These are phyloP conservation scores for Teunomyces pallodes DNA, from an alignment of 805 yeast genomes.

Conservation along the genomic window DNA sequence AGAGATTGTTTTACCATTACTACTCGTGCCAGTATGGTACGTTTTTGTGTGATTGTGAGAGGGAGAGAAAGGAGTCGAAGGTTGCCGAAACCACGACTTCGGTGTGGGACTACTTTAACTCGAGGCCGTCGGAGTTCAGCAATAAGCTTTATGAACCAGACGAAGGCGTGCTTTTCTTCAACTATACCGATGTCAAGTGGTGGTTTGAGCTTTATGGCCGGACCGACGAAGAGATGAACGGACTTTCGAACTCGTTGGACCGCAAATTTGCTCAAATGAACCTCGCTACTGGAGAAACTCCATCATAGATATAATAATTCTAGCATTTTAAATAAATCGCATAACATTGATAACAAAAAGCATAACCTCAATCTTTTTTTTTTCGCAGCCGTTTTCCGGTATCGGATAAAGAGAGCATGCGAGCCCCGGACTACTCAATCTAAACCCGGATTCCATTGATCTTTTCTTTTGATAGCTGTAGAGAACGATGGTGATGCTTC, in stretches of 20 bases:
- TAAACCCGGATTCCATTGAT: neutral
- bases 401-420: slow-evolving; percentile 4
- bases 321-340: neutral
- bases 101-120: slow-evolving; percentile 91
- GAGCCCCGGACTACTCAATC: slow-evolving; percentile 2
- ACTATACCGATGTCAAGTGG: slow-evolving; percentile 67
- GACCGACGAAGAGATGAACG: slow-evolving; percentile 54
- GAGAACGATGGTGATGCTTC: neutral
- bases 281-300: slow-evolving; percentile 5
- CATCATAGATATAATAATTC: neutral
- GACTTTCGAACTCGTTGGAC: slow-evolving; percentile 38
- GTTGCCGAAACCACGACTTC: slow-evolving; percentile 57
- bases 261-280: slow-evolving; percentile 41
- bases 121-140: slow-evolving; percentile 67
- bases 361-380: no score
- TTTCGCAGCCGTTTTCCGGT: slow-evolving; percentile 3
- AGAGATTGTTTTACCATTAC: slow-evolving; percentile 81
- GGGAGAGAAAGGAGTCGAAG: slow-evolving; percentile 46
- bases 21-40: slow-evolving; percentile 96
- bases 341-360: neutral
- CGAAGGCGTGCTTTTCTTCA: slow-evolving; percentile 53
- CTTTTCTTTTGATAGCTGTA: neutral
- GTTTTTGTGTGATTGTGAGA: slow-evolving; percentile 73
- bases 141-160: slow-evolving; percentile 44
- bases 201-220: slow-evolving; percentile 88